Evolutionary conservation across 2,329 filamentous ascomycete genomes (phyloP).

Genomic region (Bretziella fagacearum): DNA sequence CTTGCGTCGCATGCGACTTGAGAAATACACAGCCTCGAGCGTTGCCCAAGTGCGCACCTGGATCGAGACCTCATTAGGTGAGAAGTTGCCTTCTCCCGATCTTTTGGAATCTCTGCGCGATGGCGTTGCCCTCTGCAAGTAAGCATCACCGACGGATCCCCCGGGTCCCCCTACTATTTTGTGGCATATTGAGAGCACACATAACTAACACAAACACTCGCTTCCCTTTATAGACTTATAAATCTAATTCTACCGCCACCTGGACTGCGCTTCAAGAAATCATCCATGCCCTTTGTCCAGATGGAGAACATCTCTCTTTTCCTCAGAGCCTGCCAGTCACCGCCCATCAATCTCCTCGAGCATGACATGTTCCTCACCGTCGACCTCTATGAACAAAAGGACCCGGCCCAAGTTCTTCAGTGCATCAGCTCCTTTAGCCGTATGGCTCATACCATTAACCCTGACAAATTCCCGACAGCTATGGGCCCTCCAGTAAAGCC

Average conservation of each 20-base stretch:
- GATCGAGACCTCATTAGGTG: slow-evolving; percentile 69
- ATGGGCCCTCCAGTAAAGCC: slow-evolving; percentile 50
- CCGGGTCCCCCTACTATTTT: not conserved
- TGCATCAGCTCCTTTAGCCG: slow-evolving; percentile 85
- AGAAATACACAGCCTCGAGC: slow-evolving; percentile 81
- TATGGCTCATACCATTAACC: slow-evolving; percentile 58
- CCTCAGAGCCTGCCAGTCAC: slow-evolving; percentile 67
- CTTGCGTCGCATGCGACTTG: slow-evolving; percentile 79
- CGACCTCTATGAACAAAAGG: slow-evolving; percentile 88
- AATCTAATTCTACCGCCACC: slow-evolving; percentile 64
- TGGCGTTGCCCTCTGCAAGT: slow-evolving; percentile 87
- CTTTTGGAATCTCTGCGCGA: slow-evolving; percentile 76
- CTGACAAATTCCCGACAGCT: slow-evolving; percentile 52
- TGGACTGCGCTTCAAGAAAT: slow-evolving; percentile 77
- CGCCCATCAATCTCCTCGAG: slow-evolving; percentile 71
- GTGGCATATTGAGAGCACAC: not conserved
- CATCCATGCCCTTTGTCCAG: slow-evolving; percentile 92
- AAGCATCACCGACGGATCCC: slow-evolving; percentile 21
- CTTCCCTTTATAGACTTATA: slow-evolving; percentile 46
- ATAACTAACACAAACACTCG: not conserved
- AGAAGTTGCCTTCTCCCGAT: slow-evolving; percentile 54
- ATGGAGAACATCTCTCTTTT: slow-evolving; percentile 99
- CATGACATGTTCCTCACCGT: slow-evolving; percentile 96
- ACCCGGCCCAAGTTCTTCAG: slow-evolving; percentile 88
- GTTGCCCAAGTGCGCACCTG: slow-evolving; percentile 71